Evolutionary conservation across 1,139 yeast species (phyloP).

Genomic region (Petasospora rhodanensis): DNA sequence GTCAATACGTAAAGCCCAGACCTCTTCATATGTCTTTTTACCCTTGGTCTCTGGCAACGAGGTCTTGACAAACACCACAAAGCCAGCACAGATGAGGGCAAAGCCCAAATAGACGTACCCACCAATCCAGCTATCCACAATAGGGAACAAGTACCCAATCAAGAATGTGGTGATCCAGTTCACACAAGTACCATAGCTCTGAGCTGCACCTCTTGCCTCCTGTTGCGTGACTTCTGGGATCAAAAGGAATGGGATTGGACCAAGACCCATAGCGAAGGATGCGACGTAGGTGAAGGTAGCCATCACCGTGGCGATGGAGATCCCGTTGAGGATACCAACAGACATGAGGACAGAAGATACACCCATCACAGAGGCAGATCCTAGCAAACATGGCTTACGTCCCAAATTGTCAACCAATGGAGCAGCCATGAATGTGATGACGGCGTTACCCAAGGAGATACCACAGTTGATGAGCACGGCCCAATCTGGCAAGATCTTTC

Average conservation of each 20-base stretch:
- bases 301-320: conserved; percentile 51
- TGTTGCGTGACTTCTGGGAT: conserved; percentile 86
- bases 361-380: conserved; percentile 70
- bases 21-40: conserved; percentile 50
- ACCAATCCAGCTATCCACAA: conserved; percentile 58
- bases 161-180: conserved; percentile 89
- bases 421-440: conserved; percentile 70
- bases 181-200: conserved; percentile 85
- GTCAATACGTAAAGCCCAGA: conserved; percentile 42
- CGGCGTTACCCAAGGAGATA: conserved; percentile 67
- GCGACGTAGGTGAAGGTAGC: conserved; percentile 73
- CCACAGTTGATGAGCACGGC: conserved; percentile 70
- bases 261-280: conserved; percentile 85
- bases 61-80: conserved; percentile 42
- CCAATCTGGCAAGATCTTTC: conserved; percentile 61
- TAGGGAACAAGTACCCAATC: conserved; percentile 79
- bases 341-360: conserved; percentile 60
- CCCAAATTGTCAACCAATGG: conserved; percentile 71
- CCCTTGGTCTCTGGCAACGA: conserved; percentile 81
- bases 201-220: conserved; percentile 80
- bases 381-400: conserved; percentile 63
- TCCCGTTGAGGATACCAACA: conserved; percentile 51
- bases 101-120: conserved; percentile 79
- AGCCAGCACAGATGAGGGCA: conserved; percentile 48
- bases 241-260: conserved; percentile 89